Conservation (phyloP, 108 stramenopile species). For the Conticribra guillardii region DNA sequence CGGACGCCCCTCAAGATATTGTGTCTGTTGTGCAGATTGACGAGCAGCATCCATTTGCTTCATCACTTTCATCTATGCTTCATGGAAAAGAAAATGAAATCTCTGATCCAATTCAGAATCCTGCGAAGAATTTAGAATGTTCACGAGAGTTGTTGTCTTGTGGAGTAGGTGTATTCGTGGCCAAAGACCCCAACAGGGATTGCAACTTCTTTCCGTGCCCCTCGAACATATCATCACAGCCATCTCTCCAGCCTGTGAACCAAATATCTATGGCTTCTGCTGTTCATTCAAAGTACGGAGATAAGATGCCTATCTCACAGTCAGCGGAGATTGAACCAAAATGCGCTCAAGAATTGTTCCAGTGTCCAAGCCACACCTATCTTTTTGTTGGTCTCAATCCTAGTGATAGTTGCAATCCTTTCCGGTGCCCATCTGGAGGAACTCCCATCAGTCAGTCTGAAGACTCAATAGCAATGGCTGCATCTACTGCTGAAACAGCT, state of each 20-base stretch:
- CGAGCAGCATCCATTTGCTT: slow-evolving; percentile 8
- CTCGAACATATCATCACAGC: neutral
- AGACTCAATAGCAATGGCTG: neutral
- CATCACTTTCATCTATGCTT: slow-evolving; percentile 1
- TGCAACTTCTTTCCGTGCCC: neutral
- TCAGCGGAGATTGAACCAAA: neutral
- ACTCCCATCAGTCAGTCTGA: neutral
- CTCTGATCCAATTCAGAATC: neutral
- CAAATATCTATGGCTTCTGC: neutral
- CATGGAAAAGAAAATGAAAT: neutral
- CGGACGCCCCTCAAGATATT: neutral
- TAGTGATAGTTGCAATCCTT: neutral
- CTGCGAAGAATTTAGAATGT: no score
- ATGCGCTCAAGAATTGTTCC: neutral
- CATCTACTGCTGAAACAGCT: neutral
- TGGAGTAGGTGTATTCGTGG: neutral
- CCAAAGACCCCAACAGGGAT: neutral
- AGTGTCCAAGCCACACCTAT: neutral
- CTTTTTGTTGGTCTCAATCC: neutral
- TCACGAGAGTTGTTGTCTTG: neutral
- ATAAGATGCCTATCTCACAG: neutral
- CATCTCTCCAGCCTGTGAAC: no score
- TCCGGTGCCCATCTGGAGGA: neutral
- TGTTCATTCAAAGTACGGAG: neutral
- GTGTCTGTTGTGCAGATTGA: neutral